Evolutionary conservation across 345 rosid species (phyloP).

Genomic region (Excoecaria agallocha): DNA sequence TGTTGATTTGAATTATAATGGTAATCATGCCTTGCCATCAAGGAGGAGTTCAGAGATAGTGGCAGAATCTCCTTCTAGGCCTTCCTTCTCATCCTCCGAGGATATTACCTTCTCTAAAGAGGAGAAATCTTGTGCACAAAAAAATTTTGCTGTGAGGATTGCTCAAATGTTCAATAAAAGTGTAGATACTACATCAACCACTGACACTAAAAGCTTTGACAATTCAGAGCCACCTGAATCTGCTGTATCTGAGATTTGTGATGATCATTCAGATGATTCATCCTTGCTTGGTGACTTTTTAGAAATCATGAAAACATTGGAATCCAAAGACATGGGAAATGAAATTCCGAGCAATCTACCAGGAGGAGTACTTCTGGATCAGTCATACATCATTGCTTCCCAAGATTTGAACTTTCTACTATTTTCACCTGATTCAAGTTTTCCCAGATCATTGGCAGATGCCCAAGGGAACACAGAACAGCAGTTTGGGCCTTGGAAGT

Average conservation of each 20-base stretch:
- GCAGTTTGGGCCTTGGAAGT: slow-evolving; percentile 69
- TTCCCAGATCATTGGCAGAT: slow-evolving; percentile 53
- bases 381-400: slow-evolving; percentile 54
- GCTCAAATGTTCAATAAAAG: slow-evolving; percentile 81
- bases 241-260: slow-evolving; percentile 36
- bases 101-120: slow-evolving; percentile 53
- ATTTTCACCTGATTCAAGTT: slow-evolving; percentile 74
- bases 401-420: slow-evolving; percentile 62
- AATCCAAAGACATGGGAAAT: slow-evolving; percentile 57
- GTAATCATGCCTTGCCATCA: slow-evolving; percentile 32
- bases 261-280: slow-evolving; percentile 49
- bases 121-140: slow-evolving; percentile 47
- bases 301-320: slow-evolving; percentile 58
- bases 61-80: slow-evolving; percentile 38
- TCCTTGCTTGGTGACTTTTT: slow-evolving; percentile 54
- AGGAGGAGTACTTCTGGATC: slow-evolving; percentile 83
- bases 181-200: slow-evolving; percentile 34
- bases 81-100: slow-evolving; percentile 46
- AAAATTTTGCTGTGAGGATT: slow-evolving; percentile 57
- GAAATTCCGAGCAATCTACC: slow-evolving; percentile 72
- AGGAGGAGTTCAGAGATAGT: slow-evolving; percentile 37
- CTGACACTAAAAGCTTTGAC: slow-evolving; percentile 41
- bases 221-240: slow-evolving; percentile 47
- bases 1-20: slow-evolving; percentile 32
- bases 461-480: slow-evolving; percentile 75